Evolutionary conservation across 345 rosid species (phyloP).

Genomic region (Hypericum androsaemum): DNA sequence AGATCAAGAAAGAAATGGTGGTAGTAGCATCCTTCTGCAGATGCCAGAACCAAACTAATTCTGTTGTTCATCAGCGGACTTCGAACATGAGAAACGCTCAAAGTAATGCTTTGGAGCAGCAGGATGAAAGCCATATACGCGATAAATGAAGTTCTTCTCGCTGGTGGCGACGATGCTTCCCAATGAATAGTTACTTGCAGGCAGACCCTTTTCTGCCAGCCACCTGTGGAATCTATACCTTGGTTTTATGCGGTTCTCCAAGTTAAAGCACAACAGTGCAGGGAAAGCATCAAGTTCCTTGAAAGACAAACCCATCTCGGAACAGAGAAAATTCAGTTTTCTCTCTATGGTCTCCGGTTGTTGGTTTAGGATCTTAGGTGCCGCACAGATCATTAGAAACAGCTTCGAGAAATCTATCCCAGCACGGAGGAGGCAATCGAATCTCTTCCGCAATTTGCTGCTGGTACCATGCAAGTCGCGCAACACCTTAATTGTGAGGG

Average conservation of each 20-base stretch:
- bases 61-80: constrained; percentile 6
- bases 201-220: constrained; percentile 43
- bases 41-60: too few species aligned
- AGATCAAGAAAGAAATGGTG: too few species aligned
- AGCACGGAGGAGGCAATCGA: constrained; percentile 27
- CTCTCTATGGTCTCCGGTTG: constrained; percentile 33
- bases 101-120: constrained; percentile 53
- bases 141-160: constrained; percentile 43
- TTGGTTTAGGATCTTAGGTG: constrained; percentile 58
- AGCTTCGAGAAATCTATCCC: constrained; percentile 45
- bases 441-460: constrained; percentile 39
- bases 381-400: constrained; percentile 29
- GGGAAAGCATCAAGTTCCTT: constrained; percentile 40
- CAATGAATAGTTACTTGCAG: constrained; percentile 33
- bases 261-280: constrained; percentile 46
- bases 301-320: constrained; percentile 38
- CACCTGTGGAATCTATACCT: constrained; percentile 43
- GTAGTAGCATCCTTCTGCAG: too few species aligned
- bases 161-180: constrained; percentile 63
- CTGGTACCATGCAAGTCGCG: constrained; percentile 40
- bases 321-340: constrained; percentile 39
- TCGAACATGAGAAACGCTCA: constrained; percentile 29
- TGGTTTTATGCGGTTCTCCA: constrained; percentile 55
- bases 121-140: constrained; percentile 50
- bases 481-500: constrained; percentile 36